phyloP scores from a whole-genome alignment of 768 basidiomycete species.

The Trametes gibbosa region DNA sequence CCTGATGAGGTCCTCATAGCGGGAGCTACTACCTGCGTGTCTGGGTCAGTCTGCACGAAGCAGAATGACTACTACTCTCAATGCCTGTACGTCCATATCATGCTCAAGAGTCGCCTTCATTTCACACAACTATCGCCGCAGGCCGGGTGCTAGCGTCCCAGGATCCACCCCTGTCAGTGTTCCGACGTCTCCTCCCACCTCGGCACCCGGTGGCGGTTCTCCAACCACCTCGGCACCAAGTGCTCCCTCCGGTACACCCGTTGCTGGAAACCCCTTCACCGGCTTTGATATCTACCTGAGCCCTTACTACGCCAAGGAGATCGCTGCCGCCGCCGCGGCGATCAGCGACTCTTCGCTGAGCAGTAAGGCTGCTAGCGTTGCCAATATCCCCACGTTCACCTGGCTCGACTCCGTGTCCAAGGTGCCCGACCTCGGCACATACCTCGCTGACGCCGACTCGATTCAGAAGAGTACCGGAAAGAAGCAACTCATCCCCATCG shows the following conservation, averaged over 20 bases:
- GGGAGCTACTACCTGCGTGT: constrained; percentile 34
- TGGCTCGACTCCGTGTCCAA: constrained; percentile 61
- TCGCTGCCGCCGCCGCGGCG: constrained; percentile 44
- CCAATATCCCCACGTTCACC: constrained; percentile 59
- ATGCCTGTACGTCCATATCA: constrained; percentile 28
- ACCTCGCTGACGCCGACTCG: constrained; percentile 53
- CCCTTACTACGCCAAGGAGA: constrained; percentile 56
- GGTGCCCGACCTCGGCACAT: constrained; percentile 50
- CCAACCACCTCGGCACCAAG: constrained; percentile 28
- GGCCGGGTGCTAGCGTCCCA: constrained; percentile 15
- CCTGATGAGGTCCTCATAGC: constrained; percentile 11
- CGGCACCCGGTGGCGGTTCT: constrained; percentile 1
- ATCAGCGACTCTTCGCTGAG: constrained; percentile 49
- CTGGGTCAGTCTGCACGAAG: constrained; percentile 31
- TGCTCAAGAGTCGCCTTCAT: neutral
- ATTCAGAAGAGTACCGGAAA: constrained; percentile 42
- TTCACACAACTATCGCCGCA: neutral
- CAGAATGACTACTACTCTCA: constrained; percentile 35
- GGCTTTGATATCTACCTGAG: constrained; percentile 52
- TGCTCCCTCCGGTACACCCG: constrained; percentile 32
- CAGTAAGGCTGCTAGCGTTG: constrained; percentile 51
- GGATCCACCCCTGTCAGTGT: constrained; percentile 11
- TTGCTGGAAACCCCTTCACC: constrained; percentile 50
- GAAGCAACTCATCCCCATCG: constrained; percentile 43
- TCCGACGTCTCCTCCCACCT: constrained; percentile 15